These are phyloP conservation scores for Stagonosporopsis rhizophila DNA, from an alignment of 2,329 filamentous ascomycete species.

Conservation along the genomic window DNA sequence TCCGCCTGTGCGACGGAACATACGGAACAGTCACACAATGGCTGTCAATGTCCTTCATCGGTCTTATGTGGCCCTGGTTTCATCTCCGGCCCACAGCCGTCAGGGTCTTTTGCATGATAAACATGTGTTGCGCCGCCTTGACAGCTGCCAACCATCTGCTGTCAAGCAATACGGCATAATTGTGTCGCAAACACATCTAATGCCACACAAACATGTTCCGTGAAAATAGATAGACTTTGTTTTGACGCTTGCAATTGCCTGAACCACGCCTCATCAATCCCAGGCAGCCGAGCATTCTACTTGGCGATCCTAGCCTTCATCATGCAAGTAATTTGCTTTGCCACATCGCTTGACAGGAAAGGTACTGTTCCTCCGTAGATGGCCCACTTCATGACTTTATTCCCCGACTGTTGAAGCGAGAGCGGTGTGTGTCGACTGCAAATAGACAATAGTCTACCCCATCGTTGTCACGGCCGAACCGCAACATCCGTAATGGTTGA, in stretches of 20 bases:
- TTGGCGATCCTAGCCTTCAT: slow-evolving; percentile 10
- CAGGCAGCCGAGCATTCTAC: slow-evolving; percentile 4
- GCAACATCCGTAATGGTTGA: slow-evolving; percentile 3
- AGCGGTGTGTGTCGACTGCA: slow-evolving; percentile 16
- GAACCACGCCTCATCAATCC: slow-evolving; percentile 15
- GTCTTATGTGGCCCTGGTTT: slow-evolving; percentile 1
- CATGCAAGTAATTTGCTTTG: slow-evolving; percentile 17
- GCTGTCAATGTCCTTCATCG: background rate
- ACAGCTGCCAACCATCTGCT: slow-evolving; percentile 11
- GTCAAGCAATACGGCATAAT: slow-evolving; percentile 15
- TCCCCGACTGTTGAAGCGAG: slow-evolving; percentile 5
- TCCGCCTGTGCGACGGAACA: background rate
- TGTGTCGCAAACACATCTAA: slow-evolving; percentile 8
- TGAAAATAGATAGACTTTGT: slow-evolving; percentile 1
- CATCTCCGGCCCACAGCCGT: background rate
- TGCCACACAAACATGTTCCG: slow-evolving; percentile 5
- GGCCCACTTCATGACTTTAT: slow-evolving; percentile 10
- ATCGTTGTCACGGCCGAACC: slow-evolving; percentile 2
- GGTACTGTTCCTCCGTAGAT: slow-evolving; percentile 8
- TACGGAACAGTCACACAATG: slow-evolving; percentile 1
- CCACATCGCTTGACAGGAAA: slow-evolving; percentile 12
- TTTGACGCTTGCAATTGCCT: slow-evolving; percentile 5
- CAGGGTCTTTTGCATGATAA: slow-evolving; percentile 10
- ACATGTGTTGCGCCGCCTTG: slow-evolving; percentile 8
- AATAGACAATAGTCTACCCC: background rate